Evolutionary conservation across 257 asterid genomes (phyloP), one percentile per base, ranked within the genome.

Genomic region (Linaria vulgaris): DNA sequence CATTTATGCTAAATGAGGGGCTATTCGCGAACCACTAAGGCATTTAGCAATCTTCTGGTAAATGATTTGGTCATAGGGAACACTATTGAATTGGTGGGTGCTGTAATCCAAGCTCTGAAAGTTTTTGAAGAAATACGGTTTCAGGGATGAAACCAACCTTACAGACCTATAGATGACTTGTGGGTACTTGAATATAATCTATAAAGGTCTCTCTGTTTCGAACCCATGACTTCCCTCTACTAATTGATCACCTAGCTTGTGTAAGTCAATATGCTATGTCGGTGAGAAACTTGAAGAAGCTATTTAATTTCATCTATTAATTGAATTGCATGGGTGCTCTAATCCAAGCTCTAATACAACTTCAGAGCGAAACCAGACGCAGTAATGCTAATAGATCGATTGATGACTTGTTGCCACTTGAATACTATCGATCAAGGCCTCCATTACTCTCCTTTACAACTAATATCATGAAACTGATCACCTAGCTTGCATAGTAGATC

Each of bases 331-430:
- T 9, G 92, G 87, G 56, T 54, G 49, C 10, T 76, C 77, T 0
- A 67, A 27, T n/a, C 56, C 70, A 72, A 68, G 95, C 84, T 38
- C 49, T 86, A n/a, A n/a, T n/a, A n/a, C n/a, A n/a, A n/a, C n/a
- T n/a, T n/a, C n/a, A n/a, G n/a, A n/a, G 49, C 19, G 47, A 75
- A 77, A 74, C 96, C 96, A 0, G 95, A 88, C 69, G 80, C 78
- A 63, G 91, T 83, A 41, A 85, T 95, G 27, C 85, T 88, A 77
- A 75, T 85, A 39, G 96, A 95, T 22, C 72, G 85, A 34, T 64
- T 88, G 66, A 82, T 88, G 91, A 82, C 88, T 25, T 88, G 96
- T 53, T 85, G 85, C 72, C 96, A 85, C 73, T 76, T 78, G 65
- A 95, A 95, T 2, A 57, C 79, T 43, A 69, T 88, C 31, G 69